Conservation (phyloP, 176 grass and related monocot genomes). For the Cenchrus fungigraminus region DNA sequence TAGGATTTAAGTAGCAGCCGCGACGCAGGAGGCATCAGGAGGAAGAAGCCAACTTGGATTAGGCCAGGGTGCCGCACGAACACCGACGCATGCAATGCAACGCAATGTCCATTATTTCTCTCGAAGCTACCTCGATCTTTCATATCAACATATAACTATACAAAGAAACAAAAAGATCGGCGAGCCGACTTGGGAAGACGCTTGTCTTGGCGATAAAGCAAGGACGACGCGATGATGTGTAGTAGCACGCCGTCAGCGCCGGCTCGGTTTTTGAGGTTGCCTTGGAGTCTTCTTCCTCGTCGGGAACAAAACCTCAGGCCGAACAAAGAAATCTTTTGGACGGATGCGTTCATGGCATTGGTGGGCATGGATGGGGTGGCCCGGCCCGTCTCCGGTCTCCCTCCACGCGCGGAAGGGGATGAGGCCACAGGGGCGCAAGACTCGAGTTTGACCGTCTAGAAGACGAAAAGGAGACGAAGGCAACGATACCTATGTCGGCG, state of each 20-base stretch:
- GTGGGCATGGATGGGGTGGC: neutral
- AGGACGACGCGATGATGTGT: neutral
- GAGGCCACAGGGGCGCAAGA: neutral
- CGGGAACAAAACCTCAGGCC: slow-evolving; percentile 2
- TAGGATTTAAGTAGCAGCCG: neutral
- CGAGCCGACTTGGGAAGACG: slow-evolving; percentile 15
- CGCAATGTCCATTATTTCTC: neutral
- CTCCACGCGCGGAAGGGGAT: neutral
- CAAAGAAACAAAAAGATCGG: no score
- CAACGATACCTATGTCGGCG: neutral
- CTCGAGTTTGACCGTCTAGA: slow-evolving; percentile 1
- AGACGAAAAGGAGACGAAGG: neutral
- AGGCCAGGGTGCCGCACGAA: neutral
- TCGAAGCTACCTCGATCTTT: neutral
- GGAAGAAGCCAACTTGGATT: slow-evolving; percentile 47
- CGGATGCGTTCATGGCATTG: neutral
- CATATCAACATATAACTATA: no score
- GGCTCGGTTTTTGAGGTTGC: neutral
- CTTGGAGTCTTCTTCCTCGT: slow-evolving; percentile 19
- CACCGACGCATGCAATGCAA: neutral
- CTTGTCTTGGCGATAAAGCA: slow-evolving; percentile 36
- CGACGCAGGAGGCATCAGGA: neutral
- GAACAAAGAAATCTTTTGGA: neutral
- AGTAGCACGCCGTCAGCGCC: neutral
- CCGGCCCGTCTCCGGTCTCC: no score